A percentile compares a stretch with the other conserved stretches of the same genome.
Conservation (phyloP, 2,329 filamentous ascomycete species). For the Catunica adiposa region DNA sequence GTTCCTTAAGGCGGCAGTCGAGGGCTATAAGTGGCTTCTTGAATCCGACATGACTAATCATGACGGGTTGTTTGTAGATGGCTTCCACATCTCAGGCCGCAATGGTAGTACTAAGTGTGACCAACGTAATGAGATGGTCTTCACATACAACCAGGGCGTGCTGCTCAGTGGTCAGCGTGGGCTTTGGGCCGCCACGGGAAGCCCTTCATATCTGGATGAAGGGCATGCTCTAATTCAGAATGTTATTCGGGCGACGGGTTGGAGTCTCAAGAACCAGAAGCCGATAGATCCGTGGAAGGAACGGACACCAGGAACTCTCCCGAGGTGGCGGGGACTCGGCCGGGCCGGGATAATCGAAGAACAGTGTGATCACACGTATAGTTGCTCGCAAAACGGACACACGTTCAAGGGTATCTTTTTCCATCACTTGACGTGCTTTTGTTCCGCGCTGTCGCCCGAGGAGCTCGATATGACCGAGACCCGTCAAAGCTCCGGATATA, state of each 20-base stretch:
- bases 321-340: conserved; percentile 58
- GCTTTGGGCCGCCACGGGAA: conserved; percentile 63
- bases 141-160: conserved; percentile 92
- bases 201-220: conserved; percentile 54
- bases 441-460: conserved; percentile 36
- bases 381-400: conserved; percentile 69
- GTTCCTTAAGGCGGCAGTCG: conserved; percentile 56
- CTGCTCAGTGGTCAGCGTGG: conserved; percentile 66
- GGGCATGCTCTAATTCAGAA: conserved; percentile 61
- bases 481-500: conserved; percentile 9
- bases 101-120: conserved; percentile 45
- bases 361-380: conserved; percentile 55
- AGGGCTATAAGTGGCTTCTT: conserved; percentile 68
- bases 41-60: conserved; percentile 64
- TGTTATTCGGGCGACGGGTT: conserved; percentile 67
- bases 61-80: conserved; percentile 64
- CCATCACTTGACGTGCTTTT: conserved; percentile 70
- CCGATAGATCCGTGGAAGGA: conserved; percentile 26
- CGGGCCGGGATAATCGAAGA: conserved; percentile 72
- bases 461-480: conserved; percentile 14
- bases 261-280: conserved; percentile 31
- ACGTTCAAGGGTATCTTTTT: conserved; percentile 95
- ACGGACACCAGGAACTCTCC: conserved; percentile 24
- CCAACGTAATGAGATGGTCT: conserved; percentile 70
- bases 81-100: conserved; percentile 53